phyloP scores from a whole-genome alignment of 345 rosid species.

The Pugionium dolabratum region DNA sequence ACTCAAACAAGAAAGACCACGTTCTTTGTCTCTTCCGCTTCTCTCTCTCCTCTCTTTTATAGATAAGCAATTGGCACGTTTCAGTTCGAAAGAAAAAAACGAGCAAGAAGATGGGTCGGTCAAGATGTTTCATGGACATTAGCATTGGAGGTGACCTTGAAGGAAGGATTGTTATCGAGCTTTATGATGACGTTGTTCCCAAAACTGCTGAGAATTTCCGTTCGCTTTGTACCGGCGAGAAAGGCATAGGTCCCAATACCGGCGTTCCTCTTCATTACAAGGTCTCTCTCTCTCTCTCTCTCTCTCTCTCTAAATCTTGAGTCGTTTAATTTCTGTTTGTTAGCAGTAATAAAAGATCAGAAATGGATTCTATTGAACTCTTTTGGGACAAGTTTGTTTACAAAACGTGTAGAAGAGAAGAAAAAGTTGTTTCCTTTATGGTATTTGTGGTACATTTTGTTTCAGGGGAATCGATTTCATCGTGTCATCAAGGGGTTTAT shows the following conservation, averaged over 20 bases:
- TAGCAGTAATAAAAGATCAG: no score
- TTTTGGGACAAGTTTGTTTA: no score
- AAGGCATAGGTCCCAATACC: slow-evolving; percentile 80
- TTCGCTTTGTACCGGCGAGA: slow-evolving; percentile 91
- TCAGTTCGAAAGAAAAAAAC: neutral
- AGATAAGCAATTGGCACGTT: neutral
- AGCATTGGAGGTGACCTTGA: slow-evolving; percentile 90
- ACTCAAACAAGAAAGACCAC: slow-evolving; percentile 13
- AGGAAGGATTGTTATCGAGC: slow-evolving; percentile 88
- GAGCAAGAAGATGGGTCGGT: slow-evolving; percentile 51
- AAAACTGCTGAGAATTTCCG: slow-evolving; percentile 91
- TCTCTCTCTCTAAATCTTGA: neutral
- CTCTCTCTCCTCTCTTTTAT: slow-evolving; percentile 2
- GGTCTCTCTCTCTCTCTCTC: slow-evolving; percentile 42
- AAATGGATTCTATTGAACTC: no score
- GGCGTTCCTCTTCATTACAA: slow-evolving; percentile 84
- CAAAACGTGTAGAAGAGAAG: no score
- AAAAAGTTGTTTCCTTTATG: neutral
- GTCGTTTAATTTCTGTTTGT: no score
- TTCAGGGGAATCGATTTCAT: slow-evolving; percentile 80
- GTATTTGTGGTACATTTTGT: slow-evolving; percentile 19
- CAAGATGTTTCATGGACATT: slow-evolving; percentile 78
- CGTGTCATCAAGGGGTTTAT: slow-evolving; percentile 82
- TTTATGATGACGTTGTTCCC: slow-evolving; percentile 79
- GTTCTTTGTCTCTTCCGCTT: slow-evolving; percentile 19